A percentile compares a stretch with the other conserved stretches of the same genome.
phyloP scores from a whole-genome alignment of 768 basidiomycete genomes.

The Boletus edulis region DNA sequence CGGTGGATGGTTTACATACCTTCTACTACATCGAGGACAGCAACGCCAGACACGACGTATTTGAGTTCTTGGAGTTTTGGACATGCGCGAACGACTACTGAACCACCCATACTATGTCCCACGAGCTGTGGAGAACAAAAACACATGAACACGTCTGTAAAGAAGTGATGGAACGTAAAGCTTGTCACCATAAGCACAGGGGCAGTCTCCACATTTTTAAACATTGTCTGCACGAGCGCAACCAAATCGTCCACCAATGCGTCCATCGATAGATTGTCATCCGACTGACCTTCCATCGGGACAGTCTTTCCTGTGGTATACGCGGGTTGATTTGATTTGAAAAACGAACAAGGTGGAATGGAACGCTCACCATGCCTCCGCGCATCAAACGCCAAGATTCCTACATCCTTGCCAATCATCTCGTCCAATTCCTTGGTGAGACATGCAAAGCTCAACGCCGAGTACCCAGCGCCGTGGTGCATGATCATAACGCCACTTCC shows the following conservation, averaged over 20 bases:
- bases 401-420: constrained; percentile 66
- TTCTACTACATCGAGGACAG: constrained; percentile 87
- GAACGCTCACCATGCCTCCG: constrained; percentile 75
- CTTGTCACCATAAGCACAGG: constrained; percentile 69
- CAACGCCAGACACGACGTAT: constrained; percentile 74
- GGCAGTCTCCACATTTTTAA: constrained; percentile 56
- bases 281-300: constrained; percentile 18
- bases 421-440: constrained; percentile 77
- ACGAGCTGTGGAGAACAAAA: constrained; percentile 53
- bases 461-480: constrained; percentile 95
- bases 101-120: constrained; percentile 97
- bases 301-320: constrained; percentile 24
- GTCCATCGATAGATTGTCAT: constrained; percentile 57
- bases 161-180: not conserved
- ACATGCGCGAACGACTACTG: constrained; percentile 74
- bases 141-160: not conserved
- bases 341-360: not conserved
- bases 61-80: constrained; percentile 62
- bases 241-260: constrained; percentile 73
- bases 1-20: constrained; percentile 41
- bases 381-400: constrained; percentile 80
- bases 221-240: constrained; percentile 66
- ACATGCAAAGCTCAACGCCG: constrained; percentile 85
- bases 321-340: not conserved
- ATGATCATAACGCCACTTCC: constrained; percentile 74